Conservation (phyloP, 2,329 filamentous ascomycete genomes). For the Metarhizium anisopliae region DNA sequence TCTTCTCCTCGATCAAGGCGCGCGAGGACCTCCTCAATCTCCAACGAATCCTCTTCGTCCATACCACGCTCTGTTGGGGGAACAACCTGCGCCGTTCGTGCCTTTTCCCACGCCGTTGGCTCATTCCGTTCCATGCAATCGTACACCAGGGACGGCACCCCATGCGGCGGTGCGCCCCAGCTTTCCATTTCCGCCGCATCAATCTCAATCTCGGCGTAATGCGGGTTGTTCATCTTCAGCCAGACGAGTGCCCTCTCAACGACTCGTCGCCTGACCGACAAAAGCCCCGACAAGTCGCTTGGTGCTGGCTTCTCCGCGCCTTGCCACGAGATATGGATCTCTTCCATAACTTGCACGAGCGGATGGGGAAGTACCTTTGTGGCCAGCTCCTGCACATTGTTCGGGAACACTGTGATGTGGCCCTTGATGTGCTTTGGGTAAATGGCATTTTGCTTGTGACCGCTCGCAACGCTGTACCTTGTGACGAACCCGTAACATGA, state of each 20-base stretch:
- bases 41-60: conserved; percentile 1
- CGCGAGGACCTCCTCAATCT: conserved; percentile 7
- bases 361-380: conserved; percentile 7
- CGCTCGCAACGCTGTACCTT: neutral
- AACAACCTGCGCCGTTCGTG: conserved; percentile 8
- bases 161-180: conserved; percentile 6
- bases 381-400: conserved; percentile 9
- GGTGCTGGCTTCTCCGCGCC: conserved; percentile 5
- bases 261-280: conserved; percentile 6
- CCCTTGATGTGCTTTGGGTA: conserved; percentile 10
- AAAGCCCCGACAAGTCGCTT: conserved; percentile 4
- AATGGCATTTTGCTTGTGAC: neutral
- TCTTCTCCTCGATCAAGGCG: neutral
- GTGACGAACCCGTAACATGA: conserved; percentile 4
- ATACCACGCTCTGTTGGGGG: conserved; percentile 6
- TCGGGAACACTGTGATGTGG: conserved; percentile 10
- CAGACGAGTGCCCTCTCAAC: conserved; percentile 8
- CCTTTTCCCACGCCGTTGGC: conserved; percentile 5
- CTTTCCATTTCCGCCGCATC: conserved; percentile 8
- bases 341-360: conserved; percentile 6
- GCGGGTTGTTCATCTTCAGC: conserved; percentile 7
- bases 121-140: conserved; percentile 9
- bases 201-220: conserved; percentile 7
- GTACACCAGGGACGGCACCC: conserved; percentile 6
- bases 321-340: conserved; percentile 7